Conservation (phyloP, 164 flowering plant species). For the Dillenia suffruticosa region DNA sequence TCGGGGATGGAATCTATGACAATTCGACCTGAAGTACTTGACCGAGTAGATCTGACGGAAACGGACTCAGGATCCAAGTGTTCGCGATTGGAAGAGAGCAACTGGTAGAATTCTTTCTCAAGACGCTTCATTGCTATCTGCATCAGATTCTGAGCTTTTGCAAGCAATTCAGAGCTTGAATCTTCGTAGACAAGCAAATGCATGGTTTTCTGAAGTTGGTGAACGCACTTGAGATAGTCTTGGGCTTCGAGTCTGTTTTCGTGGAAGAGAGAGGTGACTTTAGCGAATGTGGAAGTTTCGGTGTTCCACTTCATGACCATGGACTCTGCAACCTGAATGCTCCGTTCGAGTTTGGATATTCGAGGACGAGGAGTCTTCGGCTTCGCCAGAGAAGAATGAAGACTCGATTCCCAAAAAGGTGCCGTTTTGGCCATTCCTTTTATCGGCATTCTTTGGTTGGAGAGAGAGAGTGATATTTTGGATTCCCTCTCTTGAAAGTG, state of each 20-base stretch:
- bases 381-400: constrained; percentile 10
- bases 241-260: constrained; percentile 50
- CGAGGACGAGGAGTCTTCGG: constrained; percentile 18
- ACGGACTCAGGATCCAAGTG: constrained; percentile 59
- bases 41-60: constrained; percentile 43
- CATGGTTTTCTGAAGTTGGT: constrained; percentile 61
- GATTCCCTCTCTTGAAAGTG: too few species aligned
- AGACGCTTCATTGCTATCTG: constrained; percentile 61
- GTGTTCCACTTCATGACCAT: constrained; percentile 58
- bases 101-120: constrained; percentile 62
- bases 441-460: constrained; percentile 24
- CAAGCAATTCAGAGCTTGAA: constrained; percentile 22
- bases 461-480: too few species aligned
- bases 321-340: constrained; percentile 33
- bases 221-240: constrained; percentile 41
- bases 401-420: constrained; percentile 8
- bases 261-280: constrained; percentile 50
- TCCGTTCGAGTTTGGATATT: constrained; percentile 28
- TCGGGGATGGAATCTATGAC: constrained; percentile 39
- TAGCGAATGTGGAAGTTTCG: constrained; percentile 32
- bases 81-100: constrained; percentile 52
- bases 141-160: constrained; percentile 49
- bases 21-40: constrained; percentile 35
- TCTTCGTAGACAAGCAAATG: constrained; percentile 31
- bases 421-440: constrained; percentile 34